phyloP scores from a whole-genome alignment of 345 rosid species.

The Rhodomyrtus tomentosa region DNA sequence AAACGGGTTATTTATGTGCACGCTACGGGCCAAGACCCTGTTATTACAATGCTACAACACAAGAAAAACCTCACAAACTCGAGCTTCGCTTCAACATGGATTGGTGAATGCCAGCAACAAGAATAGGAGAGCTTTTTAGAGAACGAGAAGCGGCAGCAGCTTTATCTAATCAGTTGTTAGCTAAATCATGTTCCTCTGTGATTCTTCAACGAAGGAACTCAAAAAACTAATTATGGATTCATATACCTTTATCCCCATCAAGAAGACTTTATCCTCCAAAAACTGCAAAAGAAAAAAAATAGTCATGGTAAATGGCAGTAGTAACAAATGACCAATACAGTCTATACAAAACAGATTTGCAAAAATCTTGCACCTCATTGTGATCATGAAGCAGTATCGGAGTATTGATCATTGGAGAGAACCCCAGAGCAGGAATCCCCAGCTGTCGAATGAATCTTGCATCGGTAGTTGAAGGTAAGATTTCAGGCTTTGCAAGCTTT shows the following conservation, averaged over 20 bases:
- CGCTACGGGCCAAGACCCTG: neutral
- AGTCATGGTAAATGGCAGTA: neutral
- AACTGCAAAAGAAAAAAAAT: conserved; percentile 24
- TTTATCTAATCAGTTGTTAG: neutral
- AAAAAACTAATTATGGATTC: conserved; percentile 59
- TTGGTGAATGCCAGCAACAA: neutral
- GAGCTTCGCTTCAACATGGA: neutral
- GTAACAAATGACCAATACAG: neutral
- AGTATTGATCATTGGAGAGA: conserved; percentile 81
- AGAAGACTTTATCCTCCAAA: conserved; percentile 54
- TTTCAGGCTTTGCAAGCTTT: conserved; percentile 74
- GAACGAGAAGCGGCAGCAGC: neutral
- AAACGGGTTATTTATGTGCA: neutral
- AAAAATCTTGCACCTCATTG: conserved; percentile 47
- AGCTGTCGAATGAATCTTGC: conserved; percentile 45
- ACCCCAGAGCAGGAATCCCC: conserved; percentile 76
- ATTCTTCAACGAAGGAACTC: conserved; percentile 46
- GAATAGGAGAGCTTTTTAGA: neutral
- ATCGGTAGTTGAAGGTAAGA: conserved; percentile 84
- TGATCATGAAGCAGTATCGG: conserved; percentile 85
- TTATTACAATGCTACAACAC: neutral
- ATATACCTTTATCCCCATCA: conserved; percentile 72
- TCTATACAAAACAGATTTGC: neutral
- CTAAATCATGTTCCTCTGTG: conserved; percentile 6
- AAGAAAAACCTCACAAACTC: neutral